phyloP scores from a whole-genome alignment of 768 basidiomycete species.

The Clitopilus hobsonii region DNA sequence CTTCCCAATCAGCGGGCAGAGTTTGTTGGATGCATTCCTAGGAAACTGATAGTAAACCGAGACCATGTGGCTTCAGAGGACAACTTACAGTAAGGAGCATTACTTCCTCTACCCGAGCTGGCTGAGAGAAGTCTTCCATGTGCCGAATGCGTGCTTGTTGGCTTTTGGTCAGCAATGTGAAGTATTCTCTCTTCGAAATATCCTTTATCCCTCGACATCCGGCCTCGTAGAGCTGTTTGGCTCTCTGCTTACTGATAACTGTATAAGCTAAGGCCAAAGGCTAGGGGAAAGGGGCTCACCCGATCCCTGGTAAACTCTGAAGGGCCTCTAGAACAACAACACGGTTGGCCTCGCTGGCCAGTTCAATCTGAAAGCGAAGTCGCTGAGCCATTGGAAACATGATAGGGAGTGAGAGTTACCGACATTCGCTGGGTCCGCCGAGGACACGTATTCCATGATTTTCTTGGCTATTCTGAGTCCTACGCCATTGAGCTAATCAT shows the following conservation, averaged over 20 bases:
- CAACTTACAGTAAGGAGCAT: neutral
- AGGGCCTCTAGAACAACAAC: neutral
- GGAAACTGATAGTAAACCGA: neutral
- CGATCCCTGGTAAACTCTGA: neutral
- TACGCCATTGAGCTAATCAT: neutral
- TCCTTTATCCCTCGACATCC: neutral
- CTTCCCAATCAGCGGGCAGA: conserved; percentile 42
- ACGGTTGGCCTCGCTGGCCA: neutral
- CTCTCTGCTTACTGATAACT: neutral
- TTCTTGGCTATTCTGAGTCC: neutral
- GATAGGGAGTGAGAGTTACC: too few relatives aligned
- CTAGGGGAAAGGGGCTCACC: neutral
- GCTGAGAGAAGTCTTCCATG: neutral
- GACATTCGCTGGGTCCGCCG: neutral
- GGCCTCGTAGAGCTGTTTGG: neutral
- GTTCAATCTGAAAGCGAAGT: neutral
- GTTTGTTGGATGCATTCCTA: conserved; percentile 48
- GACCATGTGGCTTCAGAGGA: neutral
- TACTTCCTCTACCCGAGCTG: neutral
- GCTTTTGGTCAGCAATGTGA: neutral
- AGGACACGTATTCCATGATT: neutral
- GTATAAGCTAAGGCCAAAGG: neutral
- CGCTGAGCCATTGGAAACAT: too few relatives aligned
- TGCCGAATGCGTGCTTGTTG: neutral
- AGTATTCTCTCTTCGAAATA: neutral